These are phyloP conservation scores for Polytrichum commune DNA, from an alignment of 225 moss, liverwort and hornwort genomes.

Conservation along the genomic window DNA sequence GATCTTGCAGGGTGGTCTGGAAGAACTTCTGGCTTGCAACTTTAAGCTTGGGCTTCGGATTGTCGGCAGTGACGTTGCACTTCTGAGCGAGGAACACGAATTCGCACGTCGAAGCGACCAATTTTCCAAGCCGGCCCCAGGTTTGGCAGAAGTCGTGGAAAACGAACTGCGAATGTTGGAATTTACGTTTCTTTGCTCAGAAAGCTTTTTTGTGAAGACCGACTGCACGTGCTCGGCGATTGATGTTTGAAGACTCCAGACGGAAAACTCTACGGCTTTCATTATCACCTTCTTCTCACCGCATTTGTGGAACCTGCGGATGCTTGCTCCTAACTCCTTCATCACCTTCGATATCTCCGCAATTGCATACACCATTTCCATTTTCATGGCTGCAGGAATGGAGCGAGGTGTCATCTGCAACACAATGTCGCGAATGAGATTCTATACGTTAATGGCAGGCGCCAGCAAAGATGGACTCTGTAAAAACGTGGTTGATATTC, in stretches of 20 bases:
- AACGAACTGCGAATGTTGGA: not conserved
- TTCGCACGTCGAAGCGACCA: not conserved
- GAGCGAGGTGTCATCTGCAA: not conserved
- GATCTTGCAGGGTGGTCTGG: not conserved
- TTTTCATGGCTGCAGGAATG: not conserved
- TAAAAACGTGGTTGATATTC: too few relatives aligned
- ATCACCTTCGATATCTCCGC: not conserved
- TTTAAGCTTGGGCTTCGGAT: not conserved
- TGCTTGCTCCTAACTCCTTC: not conserved
- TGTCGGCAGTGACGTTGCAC: not conserved
- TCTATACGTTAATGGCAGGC: not conserved
- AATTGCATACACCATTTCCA: not conserved
- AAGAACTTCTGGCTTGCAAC: not conserved
- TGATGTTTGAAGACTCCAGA: not conserved
- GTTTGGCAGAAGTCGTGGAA: not conserved
- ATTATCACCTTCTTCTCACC: not conserved
- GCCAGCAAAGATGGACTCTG: too few relatives aligned
- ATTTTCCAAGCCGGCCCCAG: not conserved
- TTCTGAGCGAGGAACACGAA: not conserved
- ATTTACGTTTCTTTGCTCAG: not conserved
- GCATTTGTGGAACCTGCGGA: not conserved
- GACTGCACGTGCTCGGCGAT: not conserved
- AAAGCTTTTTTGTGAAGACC: not conserved
- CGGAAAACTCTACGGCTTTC: not conserved
- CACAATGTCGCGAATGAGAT: not conserved